Conservation (phyloP, 2,329 filamentous ascomycete genomes). For the Neofusicoccum sp. region DNA sequence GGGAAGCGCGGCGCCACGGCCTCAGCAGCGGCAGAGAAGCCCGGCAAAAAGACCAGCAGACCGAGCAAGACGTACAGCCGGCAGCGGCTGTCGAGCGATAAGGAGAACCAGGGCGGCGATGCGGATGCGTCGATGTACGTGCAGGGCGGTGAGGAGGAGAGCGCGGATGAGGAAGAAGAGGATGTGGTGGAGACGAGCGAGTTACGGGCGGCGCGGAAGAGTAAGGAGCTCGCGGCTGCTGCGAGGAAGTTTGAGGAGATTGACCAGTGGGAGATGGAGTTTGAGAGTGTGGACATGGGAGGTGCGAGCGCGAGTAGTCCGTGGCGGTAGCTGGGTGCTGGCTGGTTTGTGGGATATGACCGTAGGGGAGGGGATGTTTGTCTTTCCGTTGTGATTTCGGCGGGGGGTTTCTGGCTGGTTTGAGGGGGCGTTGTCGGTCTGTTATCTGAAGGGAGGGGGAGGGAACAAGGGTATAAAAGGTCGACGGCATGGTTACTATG, state of each 20-base stretch:
- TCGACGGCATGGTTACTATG: too few species aligned
- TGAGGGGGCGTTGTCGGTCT: too few species aligned
- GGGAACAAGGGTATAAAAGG: too few species aligned
- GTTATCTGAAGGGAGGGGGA: too few species aligned
- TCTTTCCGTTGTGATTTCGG: too few species aligned
- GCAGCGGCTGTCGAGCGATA: slow-evolving; percentile 33
- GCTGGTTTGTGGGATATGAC: neutral
- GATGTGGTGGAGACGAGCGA: slow-evolving; percentile 26
- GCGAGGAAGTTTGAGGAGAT: slow-evolving; percentile 51
- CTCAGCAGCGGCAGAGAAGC: neutral
- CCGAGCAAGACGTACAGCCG: slow-evolving; percentile 25
- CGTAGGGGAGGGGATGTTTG: too few species aligned
- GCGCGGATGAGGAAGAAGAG: slow-evolving; percentile 26
- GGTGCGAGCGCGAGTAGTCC: slow-evolving; percentile 38
- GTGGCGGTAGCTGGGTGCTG: slow-evolving; percentile 29
- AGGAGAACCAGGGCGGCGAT: slow-evolving; percentile 38
- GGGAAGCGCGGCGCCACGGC: slow-evolving; percentile 20
- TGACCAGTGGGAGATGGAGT: slow-evolving; percentile 52
- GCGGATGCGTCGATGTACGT: neutral
- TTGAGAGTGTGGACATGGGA: slow-evolving; percentile 46
- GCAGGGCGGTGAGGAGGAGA: slow-evolving; percentile 40
- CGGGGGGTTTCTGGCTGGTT: too few species aligned
- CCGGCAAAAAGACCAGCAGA: slow-evolving; percentile 30
- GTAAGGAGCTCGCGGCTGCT: slow-evolving; percentile 42
- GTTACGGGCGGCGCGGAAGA: slow-evolving; percentile 24